Evolutionary conservation across 1,284 basidiomycete species (phyloP).

Genomic region (Pterulicium gracile): DNA sequence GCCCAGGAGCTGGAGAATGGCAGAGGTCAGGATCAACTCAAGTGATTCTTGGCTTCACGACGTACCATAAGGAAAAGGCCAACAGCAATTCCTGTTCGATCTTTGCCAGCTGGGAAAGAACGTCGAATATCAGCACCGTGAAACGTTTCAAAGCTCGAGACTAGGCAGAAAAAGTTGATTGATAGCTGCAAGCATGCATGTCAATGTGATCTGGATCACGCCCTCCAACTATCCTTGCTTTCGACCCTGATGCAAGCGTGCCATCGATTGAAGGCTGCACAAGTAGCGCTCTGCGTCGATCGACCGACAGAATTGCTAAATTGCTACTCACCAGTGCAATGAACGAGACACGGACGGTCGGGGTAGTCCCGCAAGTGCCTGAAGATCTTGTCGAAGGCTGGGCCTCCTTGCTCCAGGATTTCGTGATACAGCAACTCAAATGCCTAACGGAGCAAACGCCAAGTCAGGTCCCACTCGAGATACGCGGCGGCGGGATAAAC

Average conservation of each 20-base stretch:
- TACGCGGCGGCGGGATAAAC: background rate
- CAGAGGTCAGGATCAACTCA: background rate
- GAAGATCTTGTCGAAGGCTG: constrained; percentile 23
- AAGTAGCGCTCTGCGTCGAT: no score
- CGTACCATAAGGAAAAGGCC: constrained; percentile 24
- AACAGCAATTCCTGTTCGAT: constrained; percentile 30
- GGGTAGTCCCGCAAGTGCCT: constrained; percentile 27
- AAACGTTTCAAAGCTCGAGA: no score
- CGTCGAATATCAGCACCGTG: constrained; percentile 4
- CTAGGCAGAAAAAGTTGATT: no score
- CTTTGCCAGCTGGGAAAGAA: constrained; percentile 28
- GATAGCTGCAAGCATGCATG: no score
- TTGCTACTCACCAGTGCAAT: constrained; percentile 29
- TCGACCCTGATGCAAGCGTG: no score
- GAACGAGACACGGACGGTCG: constrained; percentile 27
- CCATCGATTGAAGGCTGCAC: no score
- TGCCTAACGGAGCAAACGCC: constrained; percentile 15
- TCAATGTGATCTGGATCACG: no score
- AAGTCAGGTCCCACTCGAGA: background rate
- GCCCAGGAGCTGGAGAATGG: constrained; percentile 27
- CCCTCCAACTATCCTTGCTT: no score
- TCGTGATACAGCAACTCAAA: constrained; percentile 23
- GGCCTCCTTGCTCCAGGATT: constrained; percentile 22
- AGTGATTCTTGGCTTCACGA: constrained; percentile 6
- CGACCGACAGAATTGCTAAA: background rate